Evolutionary conservation across 371 early-diverging fungal genomes (phyloP).

Genomic region (Rhizomucor miehei): DNA sequence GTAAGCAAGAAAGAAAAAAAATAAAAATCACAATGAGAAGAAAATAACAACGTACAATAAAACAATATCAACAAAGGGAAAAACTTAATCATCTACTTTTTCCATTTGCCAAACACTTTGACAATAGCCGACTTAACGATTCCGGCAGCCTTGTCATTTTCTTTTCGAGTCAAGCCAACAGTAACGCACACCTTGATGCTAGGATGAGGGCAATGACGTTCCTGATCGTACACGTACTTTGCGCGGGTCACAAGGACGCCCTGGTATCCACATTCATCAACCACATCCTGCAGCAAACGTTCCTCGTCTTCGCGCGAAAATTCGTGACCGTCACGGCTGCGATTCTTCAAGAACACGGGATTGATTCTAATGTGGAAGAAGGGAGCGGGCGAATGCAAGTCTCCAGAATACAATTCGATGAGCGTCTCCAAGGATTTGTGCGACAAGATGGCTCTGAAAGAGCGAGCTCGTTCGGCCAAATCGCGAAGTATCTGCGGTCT

Average conservation of each 20-base stretch:
- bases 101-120: constrained; percentile 54
- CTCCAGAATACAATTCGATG: constrained; percentile 50
- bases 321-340: constrained; percentile 19
- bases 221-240: constrained; percentile 87
- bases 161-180: constrained; percentile 75
- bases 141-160: constrained; percentile 80
- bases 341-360: constrained; percentile 35
- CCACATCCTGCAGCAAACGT: constrained; percentile 77
- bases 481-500: constrained; percentile 35
- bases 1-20: not conserved
- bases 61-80: too few relatives aligned
- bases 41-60: not conserved
- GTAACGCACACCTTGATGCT: constrained; percentile 82
- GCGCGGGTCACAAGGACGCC: constrained; percentile 83
- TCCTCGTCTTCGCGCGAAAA: constrained; percentile 58
- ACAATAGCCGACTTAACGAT: constrained; percentile 55
- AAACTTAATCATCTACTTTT: too few relatives aligned
- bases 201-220: constrained; percentile 69
- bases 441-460: constrained; percentile 31
- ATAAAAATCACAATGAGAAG: not conserved
- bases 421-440: constrained; percentile 39
- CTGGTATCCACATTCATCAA: constrained; percentile 73
- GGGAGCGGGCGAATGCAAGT: constrained; percentile 52
- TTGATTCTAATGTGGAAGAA: constrained; percentile 70
- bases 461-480: constrained; percentile 28